Conservation (phyloP, 2,329 filamentous ascomycete species). For the Cladosporium sp. region DNA sequence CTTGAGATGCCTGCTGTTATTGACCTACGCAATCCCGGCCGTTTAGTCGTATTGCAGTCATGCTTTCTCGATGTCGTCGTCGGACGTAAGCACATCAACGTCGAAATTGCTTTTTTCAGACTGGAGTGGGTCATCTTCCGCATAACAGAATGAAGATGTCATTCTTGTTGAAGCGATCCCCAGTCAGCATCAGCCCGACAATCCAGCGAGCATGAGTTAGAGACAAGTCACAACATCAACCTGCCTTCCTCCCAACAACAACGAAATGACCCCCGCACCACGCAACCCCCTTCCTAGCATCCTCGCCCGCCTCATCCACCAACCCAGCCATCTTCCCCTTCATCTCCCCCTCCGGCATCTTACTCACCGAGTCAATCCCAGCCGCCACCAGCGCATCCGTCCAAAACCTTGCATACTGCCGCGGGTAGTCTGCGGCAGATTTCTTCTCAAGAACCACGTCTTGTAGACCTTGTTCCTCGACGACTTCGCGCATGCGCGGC, state of each 20-base stretch:
- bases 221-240: neutral
- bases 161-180: neutral
- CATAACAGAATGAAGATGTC: neutral
- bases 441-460: neutral
- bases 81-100: neutral
- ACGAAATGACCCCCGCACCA: slow-evolving; percentile 14
- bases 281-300: slow-evolving; percentile 14
- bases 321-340: neutral
- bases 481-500: neutral
- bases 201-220: neutral
- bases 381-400: slow-evolving; percentile 13
- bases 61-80: neutral
- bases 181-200: neutral
- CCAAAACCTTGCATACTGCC: slow-evolving; percentile 11
- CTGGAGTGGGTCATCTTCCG: neutral
- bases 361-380: slow-evolving; percentile 4
- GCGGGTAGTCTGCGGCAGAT: neutral
- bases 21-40: neutral
- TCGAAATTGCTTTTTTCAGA: neutral
- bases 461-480: slow-evolving; percentile 1
- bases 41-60: neutral
- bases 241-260: slow-evolving; percentile 8
- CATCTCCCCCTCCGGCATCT: slow-evolving; percentile 8
- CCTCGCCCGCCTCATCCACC: slow-evolving; percentile 3
- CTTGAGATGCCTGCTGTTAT: neutral